Percentiles rank a stretch among this genome's conserved stretches.
Evolutionary conservation across 2,329 filamentous ascomycete species (phyloP).

Genomic region (Niveomyces coronatus): DNA sequence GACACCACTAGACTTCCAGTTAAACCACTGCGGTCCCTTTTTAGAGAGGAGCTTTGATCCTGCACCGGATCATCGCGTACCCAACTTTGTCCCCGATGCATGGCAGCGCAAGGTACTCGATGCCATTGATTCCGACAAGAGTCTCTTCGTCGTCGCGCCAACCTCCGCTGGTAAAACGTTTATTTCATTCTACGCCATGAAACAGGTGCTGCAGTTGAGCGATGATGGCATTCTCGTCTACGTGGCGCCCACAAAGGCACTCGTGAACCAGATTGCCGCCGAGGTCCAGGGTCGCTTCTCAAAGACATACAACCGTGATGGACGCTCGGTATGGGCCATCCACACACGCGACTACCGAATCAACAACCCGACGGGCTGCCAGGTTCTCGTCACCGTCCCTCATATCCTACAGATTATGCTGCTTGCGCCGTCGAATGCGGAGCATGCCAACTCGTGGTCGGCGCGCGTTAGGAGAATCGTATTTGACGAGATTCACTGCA

Average conservation of each 20-base stretch:
- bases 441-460: constrained; percentile 46
- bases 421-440: constrained; percentile 53
- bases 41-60: constrained; percentile 67
- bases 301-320: constrained; percentile 50
- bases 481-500: constrained; percentile 75
- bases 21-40: constrained; percentile 60
- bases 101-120: constrained; percentile 71
- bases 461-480: constrained; percentile 62
- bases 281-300: constrained; percentile 66
- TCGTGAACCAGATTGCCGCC: constrained; percentile 76
- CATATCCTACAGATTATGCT: constrained; percentile 74
- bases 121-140: constrained; percentile 58
- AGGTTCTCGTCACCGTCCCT: constrained; percentile 68
- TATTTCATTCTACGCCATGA: constrained; percentile 78
- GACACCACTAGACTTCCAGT: constrained; percentile 45
- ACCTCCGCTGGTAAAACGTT: constrained; percentile 77
- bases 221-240: constrained; percentile 67
- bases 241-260: constrained; percentile 69
- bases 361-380: constrained; percentile 62
- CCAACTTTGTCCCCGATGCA: constrained; percentile 58
- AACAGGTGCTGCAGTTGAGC: constrained; percentile 56
- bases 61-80: constrained; percentile 53
- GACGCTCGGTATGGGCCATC: constrained; percentile 67
- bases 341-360: constrained; percentile 67
- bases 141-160: constrained; percentile 65